Conservation (phyloP, 352 stramenopile genomes). For the Sclerospora graminicola region DNA sequence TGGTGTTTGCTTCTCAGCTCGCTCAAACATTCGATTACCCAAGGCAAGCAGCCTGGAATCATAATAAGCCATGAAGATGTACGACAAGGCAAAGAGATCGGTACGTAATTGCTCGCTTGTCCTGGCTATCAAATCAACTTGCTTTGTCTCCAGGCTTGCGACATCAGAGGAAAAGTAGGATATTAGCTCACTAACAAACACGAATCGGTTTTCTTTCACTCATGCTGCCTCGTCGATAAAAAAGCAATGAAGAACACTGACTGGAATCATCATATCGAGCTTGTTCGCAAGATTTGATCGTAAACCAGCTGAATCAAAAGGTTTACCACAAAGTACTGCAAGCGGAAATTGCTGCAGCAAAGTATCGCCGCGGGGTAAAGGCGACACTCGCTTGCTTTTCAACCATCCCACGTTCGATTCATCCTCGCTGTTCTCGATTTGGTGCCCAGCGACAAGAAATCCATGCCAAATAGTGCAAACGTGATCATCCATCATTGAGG, state of each 20-base stretch:
- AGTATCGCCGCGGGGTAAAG: slow-evolving; percentile 12
- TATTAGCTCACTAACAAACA: slow-evolving; percentile 28
- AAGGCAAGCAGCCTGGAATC: slow-evolving; percentile 26
- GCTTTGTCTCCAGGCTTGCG: neutral
- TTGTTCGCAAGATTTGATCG: slow-evolving; percentile 20
- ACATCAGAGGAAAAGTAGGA: slow-evolving; percentile 11
- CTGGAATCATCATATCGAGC: slow-evolving; percentile 38
- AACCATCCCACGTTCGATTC: slow-evolving; percentile 2
- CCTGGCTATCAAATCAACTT: slow-evolving; percentile 1
- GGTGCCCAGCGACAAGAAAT: slow-evolving; percentile 16
- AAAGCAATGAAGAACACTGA: slow-evolving; percentile 33
- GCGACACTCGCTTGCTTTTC: slow-evolving; percentile 6
- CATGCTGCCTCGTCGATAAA: slow-evolving; percentile 10
- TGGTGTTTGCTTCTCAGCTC: slow-evolving; percentile 37
- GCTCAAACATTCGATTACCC: slow-evolving; percentile 28
- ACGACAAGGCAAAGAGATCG: slow-evolving; percentile 63
- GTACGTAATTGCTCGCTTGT: slow-evolving; percentile 52
- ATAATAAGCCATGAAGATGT: slow-evolving; percentile 26
- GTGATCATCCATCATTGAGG: slow-evolving; percentile 49
- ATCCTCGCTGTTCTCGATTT: neutral
- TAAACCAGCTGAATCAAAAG: slow-evolving; percentile 7
- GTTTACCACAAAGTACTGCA: slow-evolving; percentile 13
- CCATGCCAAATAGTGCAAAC: slow-evolving; percentile 50
- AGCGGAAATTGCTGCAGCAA: slow-evolving; percentile 33
- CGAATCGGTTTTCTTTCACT: slow-evolving; percentile 11